Evolutionary conservation across 257 asterid genomes (phyloP).

Genomic region (Forsythia suspensa): DNA sequence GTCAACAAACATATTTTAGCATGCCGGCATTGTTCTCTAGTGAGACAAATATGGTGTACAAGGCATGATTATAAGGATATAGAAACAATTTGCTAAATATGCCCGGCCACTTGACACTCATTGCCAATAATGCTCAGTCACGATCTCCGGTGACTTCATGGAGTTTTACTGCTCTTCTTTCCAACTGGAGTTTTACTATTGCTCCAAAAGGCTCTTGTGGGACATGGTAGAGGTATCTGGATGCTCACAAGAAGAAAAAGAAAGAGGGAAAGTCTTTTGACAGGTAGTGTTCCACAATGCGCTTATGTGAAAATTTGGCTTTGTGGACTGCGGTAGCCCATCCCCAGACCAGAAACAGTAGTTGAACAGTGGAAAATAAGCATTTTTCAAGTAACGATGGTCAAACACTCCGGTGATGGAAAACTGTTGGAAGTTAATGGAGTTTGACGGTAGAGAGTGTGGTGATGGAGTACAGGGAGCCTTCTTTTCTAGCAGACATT

Average conservation of each 20-base stretch:
- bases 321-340: not conserved
- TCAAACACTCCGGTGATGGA: not conserved
- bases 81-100: not conserved
- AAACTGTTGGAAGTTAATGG: not conserved
- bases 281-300: no score
- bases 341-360: not conserved
- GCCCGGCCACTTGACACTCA: not conserved
- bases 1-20: not conserved
- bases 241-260: not conserved
- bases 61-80: not conserved
- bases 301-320: not conserved
- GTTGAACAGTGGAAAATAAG: not conserved
- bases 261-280: not conserved
- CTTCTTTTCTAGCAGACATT: not conserved
- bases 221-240: not conserved
- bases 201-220: not conserved
- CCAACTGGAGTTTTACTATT: not conserved
- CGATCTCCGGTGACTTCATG: not conserved
- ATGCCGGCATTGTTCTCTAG: not conserved
- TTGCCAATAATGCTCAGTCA: not conserved
- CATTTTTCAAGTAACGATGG: no score
- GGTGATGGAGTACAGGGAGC: not conserved
- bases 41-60: not conserved
- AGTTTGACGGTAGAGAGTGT: not conserved
- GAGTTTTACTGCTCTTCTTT: not conserved